Evolutionary conservation across 306 rosid genomes (phyloP).

Genomic region (Purshia tridentata): DNA sequence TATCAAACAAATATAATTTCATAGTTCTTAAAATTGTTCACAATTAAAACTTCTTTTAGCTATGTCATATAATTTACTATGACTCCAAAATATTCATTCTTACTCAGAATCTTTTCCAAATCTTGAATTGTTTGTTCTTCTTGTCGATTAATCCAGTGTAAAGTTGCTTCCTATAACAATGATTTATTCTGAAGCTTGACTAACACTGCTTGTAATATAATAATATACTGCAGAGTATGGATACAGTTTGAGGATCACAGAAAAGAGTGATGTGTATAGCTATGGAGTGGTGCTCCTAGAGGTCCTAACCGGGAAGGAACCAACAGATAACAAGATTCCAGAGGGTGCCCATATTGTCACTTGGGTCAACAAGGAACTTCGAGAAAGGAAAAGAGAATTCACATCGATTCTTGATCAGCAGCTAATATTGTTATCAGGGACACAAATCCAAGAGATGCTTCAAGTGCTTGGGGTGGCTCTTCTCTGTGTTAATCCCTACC

Average conservation of each 20-base stretch:
- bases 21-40: background rate
- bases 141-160: background rate
- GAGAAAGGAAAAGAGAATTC: conserved; percentile 54
- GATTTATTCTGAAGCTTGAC: background rate
- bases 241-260: conserved; percentile 92
- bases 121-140: too few species aligned
- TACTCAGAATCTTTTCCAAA: background rate
- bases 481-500: conserved; percentile 71
- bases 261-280: conserved; percentile 93
- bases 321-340: conserved; percentile 68
- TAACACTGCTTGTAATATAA: conserved; percentile 15
- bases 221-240: conserved; percentile 70
- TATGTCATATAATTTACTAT: background rate
- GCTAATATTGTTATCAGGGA: conserved; percentile 63
- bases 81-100: background rate
- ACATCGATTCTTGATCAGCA: conserved; percentile 72
- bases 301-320: conserved; percentile 76
- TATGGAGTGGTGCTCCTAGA: conserved; percentile 86
- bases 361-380: conserved; percentile 69
- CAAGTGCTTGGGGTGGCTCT: conserved; percentile 93
- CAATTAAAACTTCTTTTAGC: too few species aligned
- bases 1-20: background rate
- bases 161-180: too few species aligned
- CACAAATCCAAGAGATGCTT: conserved; percentile 85
- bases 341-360: conserved; percentile 72